A percentile compares a stretch with the other conserved stretches of the same genome.
Conservation (phyloP, 2,329 filamentous ascomycete genomes). For the Pseudogymnoascus sp. region DNA sequence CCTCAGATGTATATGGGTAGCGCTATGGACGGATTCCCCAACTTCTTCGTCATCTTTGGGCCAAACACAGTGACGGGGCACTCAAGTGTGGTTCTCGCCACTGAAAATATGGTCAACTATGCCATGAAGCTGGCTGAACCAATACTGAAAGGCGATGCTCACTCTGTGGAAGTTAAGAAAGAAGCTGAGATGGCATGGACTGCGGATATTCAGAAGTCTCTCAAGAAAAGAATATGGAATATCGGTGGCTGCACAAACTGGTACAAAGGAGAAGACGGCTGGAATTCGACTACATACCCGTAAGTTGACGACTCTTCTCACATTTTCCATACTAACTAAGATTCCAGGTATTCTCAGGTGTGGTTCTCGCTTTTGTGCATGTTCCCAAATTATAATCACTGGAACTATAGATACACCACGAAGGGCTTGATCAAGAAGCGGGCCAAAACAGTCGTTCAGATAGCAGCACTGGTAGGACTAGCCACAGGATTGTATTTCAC, state of each 20-base stretch:
- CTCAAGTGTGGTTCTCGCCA: conserved; percentile 45
- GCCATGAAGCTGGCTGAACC: conserved; percentile 45
- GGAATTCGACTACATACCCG: conserved; percentile 42
- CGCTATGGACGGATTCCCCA: conserved; percentile 49
- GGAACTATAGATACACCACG: conserved; percentile 41
- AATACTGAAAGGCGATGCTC: conserved; percentile 37
- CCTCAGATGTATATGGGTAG: conserved; percentile 49
- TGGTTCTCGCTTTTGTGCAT: conserved; percentile 41
- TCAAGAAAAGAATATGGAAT: conserved; percentile 39
- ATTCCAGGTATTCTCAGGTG: conserved; percentile 38
- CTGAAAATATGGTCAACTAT: conserved; percentile 48
- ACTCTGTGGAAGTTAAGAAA: conserved; percentile 39
- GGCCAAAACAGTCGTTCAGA: conserved; percentile 8
- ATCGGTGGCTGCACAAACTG: conserved; percentile 38
- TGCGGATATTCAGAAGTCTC: conserved; percentile 35
- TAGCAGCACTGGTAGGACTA: not conserved
- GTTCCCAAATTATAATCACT: conserved; percentile 46
- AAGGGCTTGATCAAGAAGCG: conserved; percentile 34
- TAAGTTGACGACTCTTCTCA: conserved; percentile 21
- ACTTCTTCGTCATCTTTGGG: conserved; percentile 50
- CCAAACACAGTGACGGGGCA: conserved; percentile 53
- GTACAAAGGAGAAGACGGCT: conserved; percentile 38
- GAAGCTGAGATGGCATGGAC: conserved; percentile 39
- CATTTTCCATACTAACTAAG: conserved; percentile 14
- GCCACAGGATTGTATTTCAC: not conserved